phyloP scores from a whole-genome alignment of 31 red algal species.

The Endocladia muricata region DNA sequence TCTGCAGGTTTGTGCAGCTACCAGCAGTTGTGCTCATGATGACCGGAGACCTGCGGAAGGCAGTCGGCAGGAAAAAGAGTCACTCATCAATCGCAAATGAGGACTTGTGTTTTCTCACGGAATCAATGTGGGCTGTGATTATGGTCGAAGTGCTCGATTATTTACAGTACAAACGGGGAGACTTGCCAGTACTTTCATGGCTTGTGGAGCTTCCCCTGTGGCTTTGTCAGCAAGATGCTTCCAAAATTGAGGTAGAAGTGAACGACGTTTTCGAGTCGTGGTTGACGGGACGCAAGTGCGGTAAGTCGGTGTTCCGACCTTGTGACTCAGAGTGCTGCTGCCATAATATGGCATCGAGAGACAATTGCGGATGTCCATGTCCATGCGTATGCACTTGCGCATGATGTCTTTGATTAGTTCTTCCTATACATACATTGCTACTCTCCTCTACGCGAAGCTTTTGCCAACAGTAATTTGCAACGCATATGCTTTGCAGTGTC shows the following conservation, averaged over 20 bases:
- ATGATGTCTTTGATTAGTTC: not conserved
- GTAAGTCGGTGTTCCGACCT: conserved; percentile 16
- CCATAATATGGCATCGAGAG: conserved; percentile 23
- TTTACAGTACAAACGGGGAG: conserved; percentile 46
- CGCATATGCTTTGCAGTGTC: conserved; percentile 5
- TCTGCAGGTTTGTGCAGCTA: conserved; percentile 35
- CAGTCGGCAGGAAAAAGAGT: conserved; percentile 14
- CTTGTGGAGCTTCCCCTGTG: conserved; percentile 26
- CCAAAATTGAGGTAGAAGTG: conserved; percentile 20
- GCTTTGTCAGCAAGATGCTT: conserved; percentile 41
- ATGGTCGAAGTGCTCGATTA: conserved; percentile 52
- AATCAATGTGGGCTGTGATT: conserved; percentile 43
- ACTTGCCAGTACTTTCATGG: conserved; percentile 35
- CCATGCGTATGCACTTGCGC: conserved; percentile 42
- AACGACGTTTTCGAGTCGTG: conserved; percentile 37
- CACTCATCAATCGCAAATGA: not conserved
- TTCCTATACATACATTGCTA: not conserved
- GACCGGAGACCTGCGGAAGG: conserved; percentile 26
- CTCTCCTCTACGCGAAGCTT: conserved; percentile 9
- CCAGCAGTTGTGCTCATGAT: conserved; percentile 45
- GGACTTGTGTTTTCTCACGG: conserved; percentile 39
- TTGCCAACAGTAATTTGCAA: conserved; percentile 1
- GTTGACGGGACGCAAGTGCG: conserved; percentile 39
- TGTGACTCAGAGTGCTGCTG: conserved; percentile 55
- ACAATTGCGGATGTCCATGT: conserved; percentile 44